These are phyloP conservation scores for Curvularia spicifera DNA, from an alignment of 2,329 filamentous ascomycete species.

Conservation along the genomic window DNA sequence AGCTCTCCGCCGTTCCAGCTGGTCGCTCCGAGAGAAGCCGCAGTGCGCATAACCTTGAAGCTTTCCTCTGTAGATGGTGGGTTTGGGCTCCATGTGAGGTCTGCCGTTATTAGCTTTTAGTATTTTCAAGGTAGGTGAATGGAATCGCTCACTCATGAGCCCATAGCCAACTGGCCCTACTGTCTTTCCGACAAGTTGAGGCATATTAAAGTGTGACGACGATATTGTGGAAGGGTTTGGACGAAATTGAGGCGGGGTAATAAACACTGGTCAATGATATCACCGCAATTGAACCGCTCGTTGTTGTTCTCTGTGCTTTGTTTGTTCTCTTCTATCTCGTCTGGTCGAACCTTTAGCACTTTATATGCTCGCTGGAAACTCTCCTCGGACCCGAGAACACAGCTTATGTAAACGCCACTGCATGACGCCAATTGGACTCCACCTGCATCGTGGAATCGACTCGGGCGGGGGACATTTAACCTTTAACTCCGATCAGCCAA, in stretches of 20 bases:
- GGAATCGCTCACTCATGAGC: slow-evolving; percentile 52
- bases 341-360: background rate
- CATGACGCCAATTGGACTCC: slow-evolving; percentile 10
- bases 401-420: slow-evolving; percentile 5
- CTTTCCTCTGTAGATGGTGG: slow-evolving; percentile 48
- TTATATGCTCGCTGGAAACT: slow-evolving; percentile 4
- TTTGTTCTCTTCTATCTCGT: background rate
- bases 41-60: slow-evolving; percentile 55
- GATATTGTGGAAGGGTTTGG: slow-evolving; percentile 1
- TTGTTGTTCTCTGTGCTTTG: background rate
- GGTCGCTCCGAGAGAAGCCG: slow-evolving; percentile 52
- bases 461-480: background rate
- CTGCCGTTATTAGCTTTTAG: slow-evolving; percentile 32
- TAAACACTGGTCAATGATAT: slow-evolving; percentile 7
- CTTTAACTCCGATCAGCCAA: slow-evolving; percentile 12
- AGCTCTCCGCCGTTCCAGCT: slow-evolving; percentile 60
- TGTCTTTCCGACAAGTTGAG: slow-evolving; percentile 45
- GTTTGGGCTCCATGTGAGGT: slow-evolving; percentile 55
- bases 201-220: slow-evolving; percentile 32
- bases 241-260: slow-evolving; percentile 9
- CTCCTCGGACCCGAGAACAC: slow-evolving; percentile 10
- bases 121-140: background rate
- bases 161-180: slow-evolving; percentile 55
- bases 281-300: background rate
- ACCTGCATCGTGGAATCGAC: slow-evolving; percentile 1